A percentile compares a stretch with the other conserved stretches of the same genome.
phyloP scores from a whole-genome alignment of 495 filamentous ascomycete species.

The Chlorociboria aeruginascens region DNA sequence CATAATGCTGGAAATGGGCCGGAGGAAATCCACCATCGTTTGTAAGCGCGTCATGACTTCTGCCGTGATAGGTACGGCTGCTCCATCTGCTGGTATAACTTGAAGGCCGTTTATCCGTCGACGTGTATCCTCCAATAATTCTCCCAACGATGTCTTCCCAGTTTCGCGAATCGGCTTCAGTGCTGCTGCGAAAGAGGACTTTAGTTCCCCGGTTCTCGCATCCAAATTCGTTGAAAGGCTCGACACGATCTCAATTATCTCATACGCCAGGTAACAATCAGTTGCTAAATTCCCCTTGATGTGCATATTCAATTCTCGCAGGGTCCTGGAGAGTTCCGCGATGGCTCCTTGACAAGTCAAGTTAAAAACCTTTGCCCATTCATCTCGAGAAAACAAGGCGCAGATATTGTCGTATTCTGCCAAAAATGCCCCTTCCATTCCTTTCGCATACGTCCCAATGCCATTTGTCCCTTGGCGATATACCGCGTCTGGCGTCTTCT shows the following conservation, averaged over 20 bases:
- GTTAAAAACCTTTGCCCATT: conserved; percentile 67
- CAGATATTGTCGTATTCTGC: conserved; percentile 84
- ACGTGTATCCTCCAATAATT: conserved; percentile 79
- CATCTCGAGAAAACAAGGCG: conserved; percentile 68
- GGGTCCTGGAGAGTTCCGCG: conserved; percentile 69
- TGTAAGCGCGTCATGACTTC: conserved; percentile 82
- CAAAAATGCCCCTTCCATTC: conserved; percentile 72
- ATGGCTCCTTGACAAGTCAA: conserved; percentile 66
- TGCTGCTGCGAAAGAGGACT: conserved; percentile 68
- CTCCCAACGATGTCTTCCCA: conserved; percentile 70
- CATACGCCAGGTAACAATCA: conserved; percentile 92
- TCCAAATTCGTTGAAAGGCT: conserved; percentile 70
- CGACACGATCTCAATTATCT: conserved; percentile 88
- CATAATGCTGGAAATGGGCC: conserved; percentile 80
- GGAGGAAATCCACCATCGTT: conserved; percentile 75
- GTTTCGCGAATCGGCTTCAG: conserved; percentile 85
- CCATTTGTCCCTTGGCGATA: conserved; percentile 90
- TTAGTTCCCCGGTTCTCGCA: conserved; percentile 71
- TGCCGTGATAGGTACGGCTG: conserved; percentile 61
- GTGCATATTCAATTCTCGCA: conserved; percentile 81
- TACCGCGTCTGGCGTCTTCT: conserved; percentile 63
- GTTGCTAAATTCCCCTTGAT: conserved; percentile 78
- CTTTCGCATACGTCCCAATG: conserved; percentile 79
- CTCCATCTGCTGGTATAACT: conserved; percentile 67
- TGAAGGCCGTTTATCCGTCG: conserved; percentile 47